Conservation (phyloP, 2,329 filamentous ascomycete species). For the Stachybotrys echinatus region DNA sequence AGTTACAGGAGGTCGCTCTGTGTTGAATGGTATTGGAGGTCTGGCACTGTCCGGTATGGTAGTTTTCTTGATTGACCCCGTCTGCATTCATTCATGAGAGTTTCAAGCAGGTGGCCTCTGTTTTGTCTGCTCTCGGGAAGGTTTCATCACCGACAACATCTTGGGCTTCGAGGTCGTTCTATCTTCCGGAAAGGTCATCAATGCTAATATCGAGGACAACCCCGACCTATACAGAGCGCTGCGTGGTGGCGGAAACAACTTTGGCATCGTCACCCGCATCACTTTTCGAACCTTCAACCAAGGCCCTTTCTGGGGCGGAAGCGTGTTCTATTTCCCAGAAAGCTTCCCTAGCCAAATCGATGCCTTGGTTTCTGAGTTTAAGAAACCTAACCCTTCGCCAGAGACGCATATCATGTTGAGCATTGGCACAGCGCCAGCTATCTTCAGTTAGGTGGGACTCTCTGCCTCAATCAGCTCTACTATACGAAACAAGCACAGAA, state of each 20-base stretch:
- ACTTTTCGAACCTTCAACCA: not conserved
- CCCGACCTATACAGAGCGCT: slow-evolving; percentile 20
- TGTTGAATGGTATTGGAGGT: not conserved
- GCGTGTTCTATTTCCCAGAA: not conserved
- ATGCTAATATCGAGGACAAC: slow-evolving; percentile 23
- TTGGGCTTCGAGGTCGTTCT: slow-evolving; percentile 33
- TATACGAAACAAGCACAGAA: not conserved
- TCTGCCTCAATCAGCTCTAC: not conserved
- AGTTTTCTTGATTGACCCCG: not conserved
- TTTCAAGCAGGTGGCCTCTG: not conserved
- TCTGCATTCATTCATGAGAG: not conserved
- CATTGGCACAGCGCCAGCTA: not conserved
- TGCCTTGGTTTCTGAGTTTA: not conserved
- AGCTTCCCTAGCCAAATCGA: not conserved
- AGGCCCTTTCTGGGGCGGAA: not conserved
- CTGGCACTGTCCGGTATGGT: not conserved
- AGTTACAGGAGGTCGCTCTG: not conserved
- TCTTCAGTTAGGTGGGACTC: not conserved
- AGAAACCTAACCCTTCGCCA: not conserved
- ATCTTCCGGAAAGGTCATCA: slow-evolving; percentile 27
- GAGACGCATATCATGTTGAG: not conserved
- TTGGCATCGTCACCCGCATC: not conserved
- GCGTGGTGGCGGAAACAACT: not conserved
- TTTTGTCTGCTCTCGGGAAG: not conserved
- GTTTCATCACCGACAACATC: slow-evolving; percentile 23